These are phyloP conservation scores for Platanus orientalis DNA, from an alignment of 164 flowering plant genomes.

Conservation along the genomic window DNA sequence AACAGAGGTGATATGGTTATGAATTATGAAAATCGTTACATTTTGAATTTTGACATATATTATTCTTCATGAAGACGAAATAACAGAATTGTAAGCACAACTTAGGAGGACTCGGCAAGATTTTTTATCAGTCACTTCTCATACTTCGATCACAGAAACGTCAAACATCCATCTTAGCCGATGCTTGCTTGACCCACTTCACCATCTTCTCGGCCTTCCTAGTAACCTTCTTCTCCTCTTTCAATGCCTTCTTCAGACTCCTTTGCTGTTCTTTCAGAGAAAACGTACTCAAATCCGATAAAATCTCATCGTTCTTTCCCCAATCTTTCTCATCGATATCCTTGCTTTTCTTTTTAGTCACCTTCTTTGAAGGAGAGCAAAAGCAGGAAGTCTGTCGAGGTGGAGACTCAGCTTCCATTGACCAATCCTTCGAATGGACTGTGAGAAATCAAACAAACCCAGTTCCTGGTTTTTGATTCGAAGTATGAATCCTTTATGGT, in stretches of 20 bases:
- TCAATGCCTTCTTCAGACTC: conserved; percentile 46
- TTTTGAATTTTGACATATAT: no score
- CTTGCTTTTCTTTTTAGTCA: conserved; percentile 24
- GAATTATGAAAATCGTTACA: no score
- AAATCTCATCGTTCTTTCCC: conserved; percentile 36
- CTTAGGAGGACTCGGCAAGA: no score
- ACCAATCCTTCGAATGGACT: conserved; percentile 20
- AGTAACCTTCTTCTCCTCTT: conserved; percentile 48
- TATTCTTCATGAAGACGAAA: no score
- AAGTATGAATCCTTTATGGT: no score
- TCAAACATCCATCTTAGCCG: conserved; percentile 47
- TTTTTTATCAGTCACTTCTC: no score
- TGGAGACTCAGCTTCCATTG: conserved; percentile 26
- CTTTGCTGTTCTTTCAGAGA: conserved; percentile 44
- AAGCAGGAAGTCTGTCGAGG: conserved; percentile 45
- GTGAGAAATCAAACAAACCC: no score
- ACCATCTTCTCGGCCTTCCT: conserved; percentile 62
- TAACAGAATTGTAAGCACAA: no score
- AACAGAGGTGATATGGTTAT: no score
- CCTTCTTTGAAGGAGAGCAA: conserved; percentile 49
- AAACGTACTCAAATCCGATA: conserved; percentile 41
- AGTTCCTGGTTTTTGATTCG: no score
- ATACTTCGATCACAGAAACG: no score
- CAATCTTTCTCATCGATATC: conserved; percentile 22
- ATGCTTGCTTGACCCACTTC: conserved; percentile 63